Evolutionary conservation across 768 basidiomycete genomes (phyloP).

Genomic region (Tulasnella sp.): DNA sequence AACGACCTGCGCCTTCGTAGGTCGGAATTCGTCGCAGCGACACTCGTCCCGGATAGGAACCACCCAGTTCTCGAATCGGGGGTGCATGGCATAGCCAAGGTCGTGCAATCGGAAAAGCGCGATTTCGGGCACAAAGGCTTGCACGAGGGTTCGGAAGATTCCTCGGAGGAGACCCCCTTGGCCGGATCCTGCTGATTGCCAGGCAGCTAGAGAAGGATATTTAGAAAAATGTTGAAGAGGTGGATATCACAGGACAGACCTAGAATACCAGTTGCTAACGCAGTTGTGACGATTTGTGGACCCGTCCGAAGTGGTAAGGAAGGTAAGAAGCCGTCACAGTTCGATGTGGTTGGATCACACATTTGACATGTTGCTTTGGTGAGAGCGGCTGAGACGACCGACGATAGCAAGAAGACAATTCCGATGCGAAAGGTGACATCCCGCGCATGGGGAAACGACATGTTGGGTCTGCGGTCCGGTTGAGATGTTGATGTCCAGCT

Average conservation of each 20-base stretch:
- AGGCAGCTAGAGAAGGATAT: not conserved
- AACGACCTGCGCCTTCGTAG: slow-evolving; percentile 12
- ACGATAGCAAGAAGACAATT: no score
- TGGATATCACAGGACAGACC: not conserved
- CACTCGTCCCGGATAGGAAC: not conserved
- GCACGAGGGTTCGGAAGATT: not conserved
- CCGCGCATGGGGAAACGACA: no score
- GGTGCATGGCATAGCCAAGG: slow-evolving; percentile 13
- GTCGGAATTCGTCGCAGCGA: slow-evolving; percentile 8
- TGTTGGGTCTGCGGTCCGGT: no score
- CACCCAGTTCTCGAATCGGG: slow-evolving; percentile 8
- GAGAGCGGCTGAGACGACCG: not conserved
- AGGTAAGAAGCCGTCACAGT: slow-evolving; percentile 5
- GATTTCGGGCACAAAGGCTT: slow-evolving; percentile 13
- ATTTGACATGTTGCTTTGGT: slow-evolving; percentile 12
- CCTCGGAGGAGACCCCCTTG: slow-evolving; percentile 12
- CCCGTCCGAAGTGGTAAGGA: slow-evolving; percentile 6
- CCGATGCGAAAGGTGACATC: no score
- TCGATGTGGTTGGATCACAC: not conserved
- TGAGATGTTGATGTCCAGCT: no score
- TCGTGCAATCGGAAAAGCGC: slow-evolving; percentile 8
- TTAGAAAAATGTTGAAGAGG: no score
- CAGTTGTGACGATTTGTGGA: slow-evolving; percentile 10
- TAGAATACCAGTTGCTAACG: slow-evolving; percentile 8
- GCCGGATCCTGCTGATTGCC: slow-evolving; percentile 12